Evolutionary conservation across 345 rosid genomes (phyloP).

Genomic region (Luvunga scandens): DNA sequence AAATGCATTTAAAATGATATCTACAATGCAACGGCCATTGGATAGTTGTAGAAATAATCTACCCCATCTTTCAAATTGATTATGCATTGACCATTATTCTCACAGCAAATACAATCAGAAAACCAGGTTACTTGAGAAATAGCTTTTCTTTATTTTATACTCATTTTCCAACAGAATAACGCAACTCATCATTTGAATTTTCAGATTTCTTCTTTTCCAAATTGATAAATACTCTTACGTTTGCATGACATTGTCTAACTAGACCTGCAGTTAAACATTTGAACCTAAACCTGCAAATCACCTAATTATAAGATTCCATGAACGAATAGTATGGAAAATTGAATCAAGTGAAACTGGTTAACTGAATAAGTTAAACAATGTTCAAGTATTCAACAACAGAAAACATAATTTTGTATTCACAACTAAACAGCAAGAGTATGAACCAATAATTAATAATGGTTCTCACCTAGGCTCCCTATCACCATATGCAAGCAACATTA

Average conservation of each 20-base stretch:
- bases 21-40: no score
- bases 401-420: neutral
- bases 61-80: no score
- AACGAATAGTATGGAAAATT: neutral
- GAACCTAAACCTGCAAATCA: neutral
- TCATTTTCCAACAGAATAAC: no score
- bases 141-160: no score
- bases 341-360: neutral
- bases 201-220: no score
- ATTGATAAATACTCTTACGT: no score
- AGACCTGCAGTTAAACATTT: neutral
- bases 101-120: no score
- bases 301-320: neutral
- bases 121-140: no score
- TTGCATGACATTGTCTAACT: constrained; percentile 1
- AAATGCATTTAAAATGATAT: no score
- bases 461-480: constrained; percentile 88
- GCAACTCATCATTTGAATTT: no score
- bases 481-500: constrained; percentile 82
- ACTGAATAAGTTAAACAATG: neutral
- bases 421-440: neutral
- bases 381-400: neutral
- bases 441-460: neutral
- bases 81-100: no score
- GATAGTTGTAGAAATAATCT: no score